Base-by-base conservation (phyloP, 805 yeast genomes). In the Cyberlindnera mycetangii region DNA sequence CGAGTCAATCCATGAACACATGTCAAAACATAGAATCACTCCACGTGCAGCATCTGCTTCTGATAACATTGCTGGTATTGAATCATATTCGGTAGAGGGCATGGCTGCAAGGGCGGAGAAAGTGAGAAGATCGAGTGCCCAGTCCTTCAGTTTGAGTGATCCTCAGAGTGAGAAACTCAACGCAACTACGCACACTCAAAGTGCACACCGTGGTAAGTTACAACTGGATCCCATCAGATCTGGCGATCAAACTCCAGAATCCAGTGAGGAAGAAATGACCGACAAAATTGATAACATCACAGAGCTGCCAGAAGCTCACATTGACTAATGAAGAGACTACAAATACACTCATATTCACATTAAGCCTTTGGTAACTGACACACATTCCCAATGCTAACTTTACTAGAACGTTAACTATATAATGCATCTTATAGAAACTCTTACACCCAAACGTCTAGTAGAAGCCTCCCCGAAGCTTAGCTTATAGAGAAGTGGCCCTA, bases 41-140 rank as follows among this genome's bases (percentile, higher is more conserved):
- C 49, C 52, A 9, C 64, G 59, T 27, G 76, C 78, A 2, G 75
- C 74, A 3, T 54, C 58, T 7, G 67, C 71, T 39, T 60, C 78
- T 0, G 68, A 75, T 49, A 67, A 66, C 42, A 67, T 72, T 34
- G 78, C 78, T 2, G 79, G 78, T 5, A 67, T 71, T 27, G 65
- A 66, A n/a, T 54, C 59, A 38, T 62, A 51, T 40, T 54, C 52
- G 35, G 19, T 47, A 11, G 45, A 49, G 4, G 57, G 56, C 32
- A 15, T 47, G 5, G 33, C 52, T 11, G 9, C 34, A 16, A 40
- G 50, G n/a, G 56, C 58, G 2, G 31, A 38, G 3, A 39, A 44
- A 2, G 35, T 36, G 3, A 43, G 37, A 32, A 37, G 47, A 17
- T 14, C 48, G 6, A 47, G 48, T 20, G 38, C 44, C 16, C 42